Evolutionary conservation across 2,329 filamentous ascomycete genomes (phyloP).

Genomic region (Claviceps arundinis): DNA sequence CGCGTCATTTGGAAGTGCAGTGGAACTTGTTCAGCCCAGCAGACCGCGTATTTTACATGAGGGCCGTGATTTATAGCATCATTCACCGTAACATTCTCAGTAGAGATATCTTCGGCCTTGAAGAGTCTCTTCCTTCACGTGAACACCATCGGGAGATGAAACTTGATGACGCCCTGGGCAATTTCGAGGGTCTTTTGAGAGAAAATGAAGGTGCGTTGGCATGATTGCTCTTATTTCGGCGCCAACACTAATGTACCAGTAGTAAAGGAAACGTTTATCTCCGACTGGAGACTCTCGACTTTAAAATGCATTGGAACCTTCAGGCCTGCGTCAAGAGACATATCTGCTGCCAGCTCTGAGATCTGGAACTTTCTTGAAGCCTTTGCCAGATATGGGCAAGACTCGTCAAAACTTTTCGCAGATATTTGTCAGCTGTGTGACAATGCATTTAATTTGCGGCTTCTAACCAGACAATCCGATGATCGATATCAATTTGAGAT

Average conservation of each 20-base stretch:
- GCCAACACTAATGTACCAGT: neutral
- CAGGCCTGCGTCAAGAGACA: neutral
- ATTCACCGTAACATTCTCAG: neutral
- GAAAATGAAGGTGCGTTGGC: neutral
- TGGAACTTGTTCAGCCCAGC: neutral
- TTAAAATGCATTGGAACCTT: neutral
- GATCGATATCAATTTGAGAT: neutral
- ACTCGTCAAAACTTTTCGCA: neutral
- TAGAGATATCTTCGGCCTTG: neutral
- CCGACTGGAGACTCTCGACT: neutral
- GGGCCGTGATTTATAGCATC: neutral
- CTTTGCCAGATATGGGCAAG: neutral
- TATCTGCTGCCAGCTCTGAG: rapidly evolving
- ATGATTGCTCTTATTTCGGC: neutral
- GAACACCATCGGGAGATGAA: too few species aligned
- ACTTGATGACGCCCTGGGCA: neutral
- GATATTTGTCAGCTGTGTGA: neutral
- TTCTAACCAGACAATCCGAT: neutral
- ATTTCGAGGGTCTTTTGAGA: neutral
- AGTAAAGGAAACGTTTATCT: neutral
- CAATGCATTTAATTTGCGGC: neutral
- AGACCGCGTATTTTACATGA: neutral
- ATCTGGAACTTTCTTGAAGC: neutral
- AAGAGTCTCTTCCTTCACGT: neutral
- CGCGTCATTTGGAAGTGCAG: neutral